Evolutionary conservation across 202 grass and related monocot genomes (phyloP).

Genomic region (Schoenoplectus triqueter): DNA sequence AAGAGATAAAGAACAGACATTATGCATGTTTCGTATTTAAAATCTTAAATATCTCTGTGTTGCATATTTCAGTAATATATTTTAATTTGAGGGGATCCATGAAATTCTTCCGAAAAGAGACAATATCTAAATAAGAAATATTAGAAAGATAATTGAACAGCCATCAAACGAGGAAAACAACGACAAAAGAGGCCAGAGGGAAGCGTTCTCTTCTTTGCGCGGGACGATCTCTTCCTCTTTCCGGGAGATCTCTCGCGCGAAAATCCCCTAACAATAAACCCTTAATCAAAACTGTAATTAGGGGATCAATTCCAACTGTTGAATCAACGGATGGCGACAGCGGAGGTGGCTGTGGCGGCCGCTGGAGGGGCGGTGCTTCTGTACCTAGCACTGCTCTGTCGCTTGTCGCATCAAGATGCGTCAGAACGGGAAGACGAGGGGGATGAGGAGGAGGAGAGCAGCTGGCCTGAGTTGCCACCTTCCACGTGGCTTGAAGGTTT

Average conservation of each 20-base stretch:
- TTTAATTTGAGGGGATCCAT: not conserved
- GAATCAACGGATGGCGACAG: slow-evolving; percentile 33
- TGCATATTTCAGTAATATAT: not conserved
- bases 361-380: not conserved
- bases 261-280: not conserved
- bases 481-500: slow-evolving; percentile 54
- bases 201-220: slow-evolving; percentile 19
- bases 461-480: slow-evolving; percentile 62
- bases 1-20: too few relatives aligned
- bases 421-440: not conserved
- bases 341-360: slow-evolving; percentile 32
- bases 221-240: slow-evolving; percentile 33
- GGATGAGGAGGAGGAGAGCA: not conserved
- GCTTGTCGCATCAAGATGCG: not conserved
- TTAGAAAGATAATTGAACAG: not conserved
- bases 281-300: not conserved
- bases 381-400: slow-evolving; percentile 27
- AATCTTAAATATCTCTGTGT: not conserved
- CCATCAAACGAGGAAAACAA: not conserved
- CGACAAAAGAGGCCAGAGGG: not conserved
- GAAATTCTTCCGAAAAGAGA: not conserved
- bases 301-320: slow-evolving; percentile 1
- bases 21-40: not conserved
- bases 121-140: not conserved
- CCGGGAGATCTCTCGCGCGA: slow-evolving; percentile 29